Evolutionary conservation across 805 yeast genomes (phyloP), one percentile per base, ranked within the genome.

Genomic region (Sungouiella thailandica): DNA sequence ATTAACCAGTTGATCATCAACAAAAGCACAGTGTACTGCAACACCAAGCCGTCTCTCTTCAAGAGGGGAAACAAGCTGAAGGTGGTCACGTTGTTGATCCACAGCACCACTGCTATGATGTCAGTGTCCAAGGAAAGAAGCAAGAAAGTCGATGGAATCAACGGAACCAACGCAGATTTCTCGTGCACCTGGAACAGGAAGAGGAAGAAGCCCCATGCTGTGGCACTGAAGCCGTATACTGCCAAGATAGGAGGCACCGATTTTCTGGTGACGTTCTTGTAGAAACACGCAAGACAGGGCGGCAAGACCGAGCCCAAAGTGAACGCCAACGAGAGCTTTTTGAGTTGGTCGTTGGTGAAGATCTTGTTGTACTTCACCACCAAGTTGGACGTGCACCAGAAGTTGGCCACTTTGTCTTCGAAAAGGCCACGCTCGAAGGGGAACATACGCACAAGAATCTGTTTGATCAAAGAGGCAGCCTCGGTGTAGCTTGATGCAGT

Each of bases 171-270:
- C 11, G 93, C 89, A 0, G 93, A 76, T 60, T 93, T 93, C 60
- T 93, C 97, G 55, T 93, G 98, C 4, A 93, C 97, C 56, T 90
- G 97, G 66, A 87, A 93, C 20, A 95, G 82, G 55, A 93, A 93
- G 34, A 93, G 65, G 56, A 71, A 93, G 53, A 93, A 93, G 0
- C 94, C 81, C 79, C 93, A 73, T 0, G 98, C 78, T 37, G 90
- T 78, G 0, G 86, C 79, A 1, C 88, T 76, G 32, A 93, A 72
- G 1, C 89, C 86, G 77, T 88, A 86, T 0, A 65, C 47, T 19
- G 64, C 29, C 14, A 38, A 25, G n/a, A 33, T 50, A 4, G 56
- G 51, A 5, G 50, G 46, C 10, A 41, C 36, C 7, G 32, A 38
- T 20, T 35, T 37, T 25, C 44, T 43, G 25, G 32, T 43, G 40